Conservation (phyloP, 305 asterid species). For the Fraxinus sp. region DNA sequence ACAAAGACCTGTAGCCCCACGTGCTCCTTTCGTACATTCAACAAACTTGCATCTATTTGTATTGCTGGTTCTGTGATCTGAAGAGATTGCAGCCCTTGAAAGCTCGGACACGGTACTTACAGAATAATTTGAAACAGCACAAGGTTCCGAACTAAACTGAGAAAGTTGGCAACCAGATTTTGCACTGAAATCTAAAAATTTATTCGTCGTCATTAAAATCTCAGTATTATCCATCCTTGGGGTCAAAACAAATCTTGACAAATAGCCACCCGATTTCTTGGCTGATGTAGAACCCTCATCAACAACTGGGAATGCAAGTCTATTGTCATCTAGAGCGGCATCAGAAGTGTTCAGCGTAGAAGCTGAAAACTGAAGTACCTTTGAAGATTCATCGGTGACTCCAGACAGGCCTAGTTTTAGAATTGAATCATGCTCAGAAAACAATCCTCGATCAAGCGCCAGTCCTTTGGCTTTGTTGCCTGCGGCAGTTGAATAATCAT, state of each 20-base stretch:
- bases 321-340: conserved; percentile 26
- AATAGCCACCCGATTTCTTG: conserved; percentile 86
- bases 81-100: conserved; percentile 47
- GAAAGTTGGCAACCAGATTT: conserved; percentile 47
- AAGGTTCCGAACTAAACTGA: conserved; percentile 63
- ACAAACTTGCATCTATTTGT: conserved; percentile 61
- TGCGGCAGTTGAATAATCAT: conserved; percentile 36
- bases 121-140: conserved; percentile 61
- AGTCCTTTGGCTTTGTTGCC: conserved; percentile 37
- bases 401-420: conserved; percentile 77
- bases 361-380: conserved; percentile 44
- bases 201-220: conserved; percentile 19
- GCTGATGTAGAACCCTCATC: conserved; percentile 98
- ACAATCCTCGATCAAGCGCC: conserved; percentile 25
- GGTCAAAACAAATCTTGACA: conserved; percentile 65
- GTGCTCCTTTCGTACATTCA: conserved; percentile 76
- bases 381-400: conserved; percentile 45
- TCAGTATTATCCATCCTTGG: conserved; percentile 49
- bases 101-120: conserved; percentile 68
- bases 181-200: conserved; percentile 31
- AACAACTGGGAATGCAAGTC: conserved; percentile 37
- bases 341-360: conserved; percentile 35
- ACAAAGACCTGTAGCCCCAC: conserved; percentile 82
- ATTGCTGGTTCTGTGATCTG: conserved; percentile 44
- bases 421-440: conserved; percentile 52